Evolutionary conservation across 2,329 filamentous ascomycete genomes (phyloP).

Genomic region (Claviceps sp.): DNA sequence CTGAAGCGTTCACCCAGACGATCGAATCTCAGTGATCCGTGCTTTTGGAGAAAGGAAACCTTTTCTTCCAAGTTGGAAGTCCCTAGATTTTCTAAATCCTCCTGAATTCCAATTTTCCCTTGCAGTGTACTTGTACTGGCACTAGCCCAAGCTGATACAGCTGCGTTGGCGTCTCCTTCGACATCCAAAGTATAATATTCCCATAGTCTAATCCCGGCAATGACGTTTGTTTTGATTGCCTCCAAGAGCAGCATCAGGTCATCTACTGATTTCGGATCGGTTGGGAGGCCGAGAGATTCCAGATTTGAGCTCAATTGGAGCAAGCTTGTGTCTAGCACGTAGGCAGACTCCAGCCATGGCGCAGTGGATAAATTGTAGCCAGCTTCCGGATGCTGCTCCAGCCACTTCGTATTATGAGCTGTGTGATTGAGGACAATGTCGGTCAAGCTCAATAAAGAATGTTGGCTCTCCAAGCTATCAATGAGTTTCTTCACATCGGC

Average conservation of each 20-base stretch:
- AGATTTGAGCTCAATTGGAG: slow-evolving; percentile 69
- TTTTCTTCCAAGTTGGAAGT: slow-evolving; percentile 32
- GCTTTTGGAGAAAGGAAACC: slow-evolving; percentile 50
- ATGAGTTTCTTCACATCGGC: slow-evolving; percentile 67
- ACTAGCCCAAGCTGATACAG: slow-evolving; percentile 57
- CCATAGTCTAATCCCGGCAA: slow-evolving; percentile 72
- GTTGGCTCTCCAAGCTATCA: slow-evolving; percentile 66
- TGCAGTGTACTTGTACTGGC: slow-evolving; percentile 44
- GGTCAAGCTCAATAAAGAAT: slow-evolving; percentile 76
- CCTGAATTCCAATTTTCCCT: slow-evolving; percentile 21
- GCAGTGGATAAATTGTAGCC: slow-evolving; percentile 91
- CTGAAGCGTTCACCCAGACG: slow-evolving; percentile 69
- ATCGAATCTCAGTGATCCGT: slow-evolving; percentile 59
- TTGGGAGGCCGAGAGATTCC: slow-evolving; percentile 59
- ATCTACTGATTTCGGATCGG: slow-evolving; percentile 52
- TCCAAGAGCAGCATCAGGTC: slow-evolving; percentile 76
- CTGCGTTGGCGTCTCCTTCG: slow-evolving; percentile 53
- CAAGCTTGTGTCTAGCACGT: slow-evolving; percentile 45
- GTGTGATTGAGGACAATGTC: slow-evolving; percentile 99
- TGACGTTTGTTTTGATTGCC: slow-evolving; percentile 66
- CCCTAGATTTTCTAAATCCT: slow-evolving; percentile 33
- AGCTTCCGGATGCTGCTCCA: slow-evolving; percentile 85
- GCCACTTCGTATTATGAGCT: slow-evolving; percentile 87
- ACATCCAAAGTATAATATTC: slow-evolving; percentile 84
- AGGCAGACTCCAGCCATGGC: slow-evolving; percentile 58